phyloP scores from a whole-genome alignment of 805 yeast species.

The Metschnikowia noctiluminum region DNA sequence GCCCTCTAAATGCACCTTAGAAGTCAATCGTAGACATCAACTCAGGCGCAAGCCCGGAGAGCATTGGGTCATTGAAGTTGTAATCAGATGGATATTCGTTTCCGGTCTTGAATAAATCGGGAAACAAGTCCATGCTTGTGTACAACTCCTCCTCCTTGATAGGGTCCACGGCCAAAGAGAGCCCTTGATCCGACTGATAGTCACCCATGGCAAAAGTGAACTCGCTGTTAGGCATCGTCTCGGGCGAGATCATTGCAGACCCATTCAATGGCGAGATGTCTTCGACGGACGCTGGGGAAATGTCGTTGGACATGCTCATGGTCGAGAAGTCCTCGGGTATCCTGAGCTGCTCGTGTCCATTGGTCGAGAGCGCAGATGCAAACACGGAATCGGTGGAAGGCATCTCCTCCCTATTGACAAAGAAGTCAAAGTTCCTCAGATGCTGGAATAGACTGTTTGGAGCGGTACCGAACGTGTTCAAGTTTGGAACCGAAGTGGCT shows the following conservation, averaged over 20 bases:
- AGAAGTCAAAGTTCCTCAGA: conserved; percentile 5
- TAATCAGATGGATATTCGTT: conserved; percentile 8
- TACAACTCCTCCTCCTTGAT: conserved; percentile 11
- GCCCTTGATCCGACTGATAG: conserved; percentile 2
- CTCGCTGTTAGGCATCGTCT: conserved; percentile 1
- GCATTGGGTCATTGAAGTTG: conserved; percentile 10
- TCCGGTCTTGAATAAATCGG: conserved; percentile 6
- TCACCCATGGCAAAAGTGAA: conserved; percentile 1
- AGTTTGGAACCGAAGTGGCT: conserved; percentile 21
- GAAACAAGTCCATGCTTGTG: conserved; percentile 9
- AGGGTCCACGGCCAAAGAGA: conserved; percentile 1
- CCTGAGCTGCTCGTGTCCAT: background rate
- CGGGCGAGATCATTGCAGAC: conserved; percentile 5
- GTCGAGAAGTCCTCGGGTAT: conserved; percentile 1
- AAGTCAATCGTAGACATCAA: conserved; percentile 4
- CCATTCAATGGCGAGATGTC: conserved; percentile 1
- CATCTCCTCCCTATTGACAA: conserved; percentile 3
- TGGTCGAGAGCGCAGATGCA: conserved; percentile 1
- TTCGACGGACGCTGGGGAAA: background rate
- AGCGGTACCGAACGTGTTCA: conserved; percentile 7
- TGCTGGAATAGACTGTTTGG: conserved; percentile 11
- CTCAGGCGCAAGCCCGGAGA: conserved; percentile 11
- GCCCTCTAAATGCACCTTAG: background rate
- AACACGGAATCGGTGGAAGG: conserved; percentile 8
- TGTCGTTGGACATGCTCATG: conserved; percentile 2